Conservation (phyloP, 2,329 filamentous ascomycete genomes). For the Cordyceps fumosorosea region DNA sequence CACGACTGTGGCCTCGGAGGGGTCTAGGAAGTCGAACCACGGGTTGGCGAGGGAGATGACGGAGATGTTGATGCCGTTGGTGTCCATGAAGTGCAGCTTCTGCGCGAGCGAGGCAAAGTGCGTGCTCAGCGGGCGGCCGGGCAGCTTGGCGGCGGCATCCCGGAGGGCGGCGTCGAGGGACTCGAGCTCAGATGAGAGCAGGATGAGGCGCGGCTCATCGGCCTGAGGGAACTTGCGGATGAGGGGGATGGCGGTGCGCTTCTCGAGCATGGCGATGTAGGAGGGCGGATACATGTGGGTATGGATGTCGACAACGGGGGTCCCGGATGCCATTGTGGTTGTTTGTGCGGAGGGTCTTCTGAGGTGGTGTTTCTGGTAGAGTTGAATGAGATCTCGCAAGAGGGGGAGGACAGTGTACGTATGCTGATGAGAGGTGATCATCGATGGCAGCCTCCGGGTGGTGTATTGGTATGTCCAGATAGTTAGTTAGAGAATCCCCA, state of each 20-base stretch:
- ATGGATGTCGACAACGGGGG: slow-evolving; percentile 56
- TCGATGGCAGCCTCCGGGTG: neutral
- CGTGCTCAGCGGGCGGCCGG: slow-evolving; percentile 74
- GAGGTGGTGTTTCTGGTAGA: neutral
- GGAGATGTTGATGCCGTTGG: slow-evolving; percentile 72
- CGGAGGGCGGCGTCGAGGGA: slow-evolving; percentile 44
- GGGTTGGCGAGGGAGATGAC: slow-evolving; percentile 88
- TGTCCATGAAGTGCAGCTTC: slow-evolving; percentile 84
- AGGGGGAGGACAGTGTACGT: neutral
- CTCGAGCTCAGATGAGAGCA: slow-evolving; percentile 47
- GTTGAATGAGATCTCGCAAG: neutral
- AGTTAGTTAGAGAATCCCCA: neutral
- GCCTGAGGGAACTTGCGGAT: slow-evolving; percentile 57
- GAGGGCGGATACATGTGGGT: slow-evolving; percentile 63
- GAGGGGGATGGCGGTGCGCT: slow-evolving; percentile 58
- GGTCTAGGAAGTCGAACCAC: slow-evolving; percentile 78
- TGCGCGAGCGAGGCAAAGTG: slow-evolving; percentile 75
- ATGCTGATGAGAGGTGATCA: neutral
- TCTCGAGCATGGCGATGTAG: slow-evolving; percentile 55
- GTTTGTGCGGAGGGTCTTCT: too few relatives aligned
- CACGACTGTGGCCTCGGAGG: slow-evolving; percentile 53
- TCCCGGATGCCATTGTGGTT: slow-evolving; percentile 27
- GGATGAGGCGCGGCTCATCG: slow-evolving; percentile 57
- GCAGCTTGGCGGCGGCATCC: slow-evolving; percentile 49
- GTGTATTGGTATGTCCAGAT: neutral